Percentiles rank a stretch among this genome's conserved stretches.
Conservation (phyloP, 1,284 basidiomycete species). For the Trichosporon sp. region DNA sequence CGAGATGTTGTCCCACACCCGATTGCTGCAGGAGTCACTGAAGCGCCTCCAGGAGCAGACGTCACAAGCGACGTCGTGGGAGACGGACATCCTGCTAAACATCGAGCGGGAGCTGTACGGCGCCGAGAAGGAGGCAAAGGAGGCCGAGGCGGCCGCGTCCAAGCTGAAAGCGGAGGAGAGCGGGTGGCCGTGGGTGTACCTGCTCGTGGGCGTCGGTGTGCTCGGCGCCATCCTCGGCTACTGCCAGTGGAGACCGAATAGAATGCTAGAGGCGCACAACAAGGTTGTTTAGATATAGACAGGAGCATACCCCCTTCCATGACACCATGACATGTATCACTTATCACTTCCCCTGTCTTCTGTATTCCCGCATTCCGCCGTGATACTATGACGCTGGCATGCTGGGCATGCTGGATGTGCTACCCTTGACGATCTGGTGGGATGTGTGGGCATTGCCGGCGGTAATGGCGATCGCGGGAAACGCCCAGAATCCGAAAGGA, state of each 20-base stretch:
- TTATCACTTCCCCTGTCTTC: not conserved
- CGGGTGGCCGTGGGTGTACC: constrained; percentile 6
- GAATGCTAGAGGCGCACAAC: constrained; percentile 10
- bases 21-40: not conserved
- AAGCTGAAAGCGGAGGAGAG: not conserved
- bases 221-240: constrained; percentile 12
- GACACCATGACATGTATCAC: constrained; percentile 1
- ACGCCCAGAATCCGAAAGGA: constrained; percentile 6
- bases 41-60: constrained; percentile 6
- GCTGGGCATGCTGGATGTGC: not conserved
- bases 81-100: constrained; percentile 8
- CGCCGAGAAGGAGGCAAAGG: not conserved
- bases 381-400: not conserved
- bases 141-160: not conserved
- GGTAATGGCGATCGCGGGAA: not conserved
- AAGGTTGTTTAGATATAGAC: constrained; percentile 18
- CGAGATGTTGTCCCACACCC: not conserved
- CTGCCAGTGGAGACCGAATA: constrained; percentile 12
- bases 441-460: not conserved
- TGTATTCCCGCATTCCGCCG: not conserved
- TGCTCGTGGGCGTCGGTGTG: not conserved
- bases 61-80: not conserved
- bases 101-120: constrained; percentile 18
- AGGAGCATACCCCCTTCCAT: not conserved
- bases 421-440: not conserved